phyloP scores from a whole-genome alignment of 2,329 filamentous ascomycete species.

The Beauveria scarabaeidicola region DNA sequence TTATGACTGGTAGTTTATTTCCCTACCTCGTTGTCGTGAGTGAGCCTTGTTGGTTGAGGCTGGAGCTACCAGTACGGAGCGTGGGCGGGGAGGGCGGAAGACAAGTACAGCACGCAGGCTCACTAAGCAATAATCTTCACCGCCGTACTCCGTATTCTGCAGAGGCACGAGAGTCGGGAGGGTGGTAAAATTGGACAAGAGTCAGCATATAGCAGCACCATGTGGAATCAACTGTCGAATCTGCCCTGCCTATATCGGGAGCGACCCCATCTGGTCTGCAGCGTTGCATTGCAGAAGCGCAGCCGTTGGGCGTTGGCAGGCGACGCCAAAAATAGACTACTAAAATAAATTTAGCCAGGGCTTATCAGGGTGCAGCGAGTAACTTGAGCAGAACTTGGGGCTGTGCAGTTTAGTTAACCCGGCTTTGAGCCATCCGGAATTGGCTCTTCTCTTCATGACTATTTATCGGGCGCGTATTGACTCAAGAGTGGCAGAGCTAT shows the following conservation, averaged over 20 bases:
- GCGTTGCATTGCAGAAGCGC: background rate
- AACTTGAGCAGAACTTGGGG: background rate
- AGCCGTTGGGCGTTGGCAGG: background rate
- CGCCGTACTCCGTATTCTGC: background rate
- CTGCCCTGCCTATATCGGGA: background rate
- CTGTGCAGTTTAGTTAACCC: background rate
- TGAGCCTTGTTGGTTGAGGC: background rate
- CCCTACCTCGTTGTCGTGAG: background rate
- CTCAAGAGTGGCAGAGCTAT: background rate
- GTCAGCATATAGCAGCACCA: background rate
- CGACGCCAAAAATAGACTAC: background rate
- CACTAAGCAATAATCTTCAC: background rate
- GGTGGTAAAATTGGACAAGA: background rate
- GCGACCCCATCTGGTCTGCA: background rate
- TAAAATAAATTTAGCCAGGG: background rate
- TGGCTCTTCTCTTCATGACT: background rate
- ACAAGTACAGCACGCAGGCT: background rate
- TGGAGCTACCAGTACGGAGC: background rate
- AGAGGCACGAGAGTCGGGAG: background rate
- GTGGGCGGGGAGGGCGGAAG: background rate
- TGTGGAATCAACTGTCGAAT: constrained; percentile 3
- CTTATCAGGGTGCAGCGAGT: background rate
- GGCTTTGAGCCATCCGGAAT: background rate
- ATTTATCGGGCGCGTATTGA: background rate
- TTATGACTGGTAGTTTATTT: background rate